Evolutionary conservation across 2,329 filamentous ascomycete species (phyloP), one percentile per base, ranked within the genome.

Genomic region (Grosmannia clavigera): DNA sequence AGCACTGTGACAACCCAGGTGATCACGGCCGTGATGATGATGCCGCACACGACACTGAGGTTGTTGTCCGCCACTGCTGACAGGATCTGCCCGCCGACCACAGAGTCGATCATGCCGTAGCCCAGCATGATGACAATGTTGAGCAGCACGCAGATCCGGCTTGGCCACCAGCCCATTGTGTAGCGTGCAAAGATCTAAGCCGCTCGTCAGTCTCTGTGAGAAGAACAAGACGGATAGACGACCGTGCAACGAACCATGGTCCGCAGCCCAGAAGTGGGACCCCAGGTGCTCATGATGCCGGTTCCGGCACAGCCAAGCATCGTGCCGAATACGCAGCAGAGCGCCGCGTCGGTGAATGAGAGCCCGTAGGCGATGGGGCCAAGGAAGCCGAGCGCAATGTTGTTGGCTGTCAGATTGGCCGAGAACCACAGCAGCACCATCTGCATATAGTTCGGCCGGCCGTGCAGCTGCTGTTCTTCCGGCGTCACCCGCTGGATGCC

Each of bases 51-150:
- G 25, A 87, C 78, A 2, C 81, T 82, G 71, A 87, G 76, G 61
- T 70, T 75, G 62, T 73, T 77, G n/a, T 75, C 78, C 61, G 78
- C 76, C 4, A 88, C 81, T 1, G 85, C 85, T 5, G 81, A 85
- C 2, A 89, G 72, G 31, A 87, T 86, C 67, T 88, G 85, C 0
- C 86, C 86, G 2, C 81, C 82, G 19, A 88, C 76, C 6, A 88
- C 83, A 40, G 79, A 82, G 68, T 85, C 81, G 61, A 88, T 81
- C 67, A 86, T 66, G 38, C 66, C 63, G 58, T 71, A 71, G 11
- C 69, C 69, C 4, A 70, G 53, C 65, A 69, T 67, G 25, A 70
- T 65, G 3, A 70, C 64, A 52, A 71, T 65, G 55, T 71, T 71
- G 12, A 70, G 61, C 12, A 68, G 58, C 27, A 64, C 65, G 12